Evolutionary conservation across 179 eudicot genomes (phyloP), one percentile per base, ranked within the genome.

Genomic region (Silene coronaria): DNA sequence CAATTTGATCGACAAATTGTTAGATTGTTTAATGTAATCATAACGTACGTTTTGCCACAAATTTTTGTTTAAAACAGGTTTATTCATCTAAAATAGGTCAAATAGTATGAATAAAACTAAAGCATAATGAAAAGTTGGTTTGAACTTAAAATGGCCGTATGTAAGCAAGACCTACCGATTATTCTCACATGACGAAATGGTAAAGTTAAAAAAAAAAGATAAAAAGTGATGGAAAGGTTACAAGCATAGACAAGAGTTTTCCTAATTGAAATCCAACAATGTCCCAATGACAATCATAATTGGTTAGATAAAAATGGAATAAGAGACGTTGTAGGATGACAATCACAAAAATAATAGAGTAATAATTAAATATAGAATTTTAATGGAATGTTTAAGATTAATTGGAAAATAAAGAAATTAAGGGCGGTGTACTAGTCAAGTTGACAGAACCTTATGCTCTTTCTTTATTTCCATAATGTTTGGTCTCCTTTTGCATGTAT

Each of bases 211-310:
- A 63, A 8, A 28, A 10, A 59, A 63, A 73, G 30, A 59, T 34
- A 53, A 14, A 55, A 8, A 58, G 55, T 30, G 42, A n/a, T n/a
- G 13, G 16, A 59, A 59, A 73, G 57, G 42, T 22, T 4, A 21
- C 67, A 58, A 59, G 5, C 11, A 28, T 27, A 26, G 21, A 45
- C 3, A 11, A 9, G 28, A 26, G 32, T 51, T 73, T 30, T 69
- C 79, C 79, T 58, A 30, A 26, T 68, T 58, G 74, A 76, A 38
- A 58, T 26, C 79, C 68, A 66, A 32, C 70, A 68, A 68, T 69
- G 79, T 76, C 68, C 26, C 14, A 58, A 60, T 24, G 71, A 67
- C 14, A 38, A 38, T 8, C 16, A 12, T 36, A 3, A 0, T 2
- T 36, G 46, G 57, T 45, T 6, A 59, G 19, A n/a, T 58, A 36